phyloP scores from a whole-genome alignment of 106 monocot genomes.

The Dendrobium chrysotoxum region DNA sequence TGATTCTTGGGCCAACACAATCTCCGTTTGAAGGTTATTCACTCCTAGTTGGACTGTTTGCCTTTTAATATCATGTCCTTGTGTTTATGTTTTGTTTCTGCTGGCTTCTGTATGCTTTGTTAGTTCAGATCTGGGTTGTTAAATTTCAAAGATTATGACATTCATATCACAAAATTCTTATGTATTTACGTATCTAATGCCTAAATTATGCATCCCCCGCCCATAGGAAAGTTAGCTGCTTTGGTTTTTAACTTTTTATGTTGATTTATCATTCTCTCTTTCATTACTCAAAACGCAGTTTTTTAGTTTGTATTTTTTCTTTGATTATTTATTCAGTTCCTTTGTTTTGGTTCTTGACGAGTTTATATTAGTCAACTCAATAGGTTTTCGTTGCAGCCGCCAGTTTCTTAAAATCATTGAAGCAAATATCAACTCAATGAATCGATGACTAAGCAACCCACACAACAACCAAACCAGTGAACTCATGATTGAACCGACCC shows the following conservation, averaged over 20 bases:
- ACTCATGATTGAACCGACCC: background rate
- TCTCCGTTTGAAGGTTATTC: conserved; percentile 88
- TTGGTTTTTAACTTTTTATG: background rate
- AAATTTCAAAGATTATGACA: background rate
- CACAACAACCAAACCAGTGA: background rate
- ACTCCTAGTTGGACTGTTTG: background rate
- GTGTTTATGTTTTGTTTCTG: background rate
- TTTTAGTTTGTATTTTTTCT: background rate
- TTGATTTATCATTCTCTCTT: background rate
- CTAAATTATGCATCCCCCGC: background rate
- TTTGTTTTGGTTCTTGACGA: background rate
- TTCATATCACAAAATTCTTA: background rate
- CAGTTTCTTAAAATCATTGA: background rate
- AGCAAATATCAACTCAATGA: background rate
- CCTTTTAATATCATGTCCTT: background rate
- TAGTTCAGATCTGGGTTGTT: background rate
- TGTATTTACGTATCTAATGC: too few species aligned
- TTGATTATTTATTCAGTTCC: background rate
- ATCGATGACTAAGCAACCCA: background rate
- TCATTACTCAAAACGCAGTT: background rate
- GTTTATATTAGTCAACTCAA: background rate
- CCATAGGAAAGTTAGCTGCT: background rate
- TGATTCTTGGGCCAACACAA: conserved; percentile 90
- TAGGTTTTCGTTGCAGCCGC: background rate
- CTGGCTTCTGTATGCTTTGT: background rate